A percentile compares a stretch with the other conserved stretches of the same genome.
Conservation (phyloP, 2,329 filamentous ascomycete species). For the Cytospora chrysosperma region DNA sequence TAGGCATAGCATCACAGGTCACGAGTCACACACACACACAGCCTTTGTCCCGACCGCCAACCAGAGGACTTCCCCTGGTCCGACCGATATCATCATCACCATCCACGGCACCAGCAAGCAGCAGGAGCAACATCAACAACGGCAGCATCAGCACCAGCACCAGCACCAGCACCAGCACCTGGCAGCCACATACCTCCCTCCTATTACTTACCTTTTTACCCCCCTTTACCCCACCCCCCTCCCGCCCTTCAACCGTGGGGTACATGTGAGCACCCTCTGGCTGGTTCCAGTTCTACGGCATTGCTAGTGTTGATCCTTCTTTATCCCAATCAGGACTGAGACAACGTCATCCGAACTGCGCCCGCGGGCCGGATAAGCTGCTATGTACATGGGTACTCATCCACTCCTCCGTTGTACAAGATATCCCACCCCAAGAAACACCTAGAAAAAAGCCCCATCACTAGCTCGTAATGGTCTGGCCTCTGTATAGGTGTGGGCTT, state of each 20-base stretch:
- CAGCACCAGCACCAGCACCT: too few species aligned
- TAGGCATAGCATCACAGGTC: neutral
- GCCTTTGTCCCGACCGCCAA: conserved; percentile 25
- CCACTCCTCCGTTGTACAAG: neutral
- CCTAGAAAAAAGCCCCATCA: neutral
- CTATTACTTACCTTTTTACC: too few species aligned
- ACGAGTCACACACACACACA: conserved; percentile 1
- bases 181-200: too few species aligned
- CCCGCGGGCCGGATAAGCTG: neutral
- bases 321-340: neutral
- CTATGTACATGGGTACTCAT: neutral
- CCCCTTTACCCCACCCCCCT: conserved; percentile 6
- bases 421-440: neutral
- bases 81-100: conserved; percentile 6
- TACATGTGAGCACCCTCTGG: neutral
- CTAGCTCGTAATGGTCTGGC: neutral
- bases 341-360: neutral
- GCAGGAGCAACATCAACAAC: neutral
- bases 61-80: conserved; percentile 22
- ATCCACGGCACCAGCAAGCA: neutral
- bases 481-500: neutral
- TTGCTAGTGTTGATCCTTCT: neutral
- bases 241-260: conserved; percentile 1
- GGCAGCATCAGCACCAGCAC: too few species aligned
- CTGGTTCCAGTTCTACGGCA: neutral